phyloP scores from a whole-genome alignment of 176 grass and related monocot genomes.

The Hsuehochloa calcarea region DNA sequence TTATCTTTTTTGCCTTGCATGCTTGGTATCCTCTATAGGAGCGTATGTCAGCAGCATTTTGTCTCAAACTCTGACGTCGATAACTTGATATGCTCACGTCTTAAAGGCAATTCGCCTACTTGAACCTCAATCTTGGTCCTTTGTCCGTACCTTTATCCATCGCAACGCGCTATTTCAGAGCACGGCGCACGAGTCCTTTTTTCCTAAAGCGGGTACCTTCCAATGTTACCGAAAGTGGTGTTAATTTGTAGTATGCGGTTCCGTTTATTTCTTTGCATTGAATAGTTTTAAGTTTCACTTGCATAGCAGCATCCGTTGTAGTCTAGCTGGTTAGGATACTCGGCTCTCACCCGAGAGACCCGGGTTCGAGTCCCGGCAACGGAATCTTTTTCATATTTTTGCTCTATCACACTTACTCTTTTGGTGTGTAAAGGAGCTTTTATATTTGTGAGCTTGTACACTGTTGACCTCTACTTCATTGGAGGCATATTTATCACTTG shows the following conservation, averaged over 20 bases:
- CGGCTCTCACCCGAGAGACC: constrained; percentile 81
- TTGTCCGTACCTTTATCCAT: too few species aligned
- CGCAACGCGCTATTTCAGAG: too few species aligned
- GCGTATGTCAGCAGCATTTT: too few species aligned
- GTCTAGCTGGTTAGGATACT: constrained; percentile 94
- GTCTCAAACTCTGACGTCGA: not conserved
- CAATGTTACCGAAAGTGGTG: too few species aligned
- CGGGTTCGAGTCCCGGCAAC: constrained; percentile 67
- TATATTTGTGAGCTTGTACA: too few species aligned
- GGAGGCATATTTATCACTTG: not conserved
- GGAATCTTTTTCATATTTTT: constrained; percentile 3
- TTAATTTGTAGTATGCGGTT: too few species aligned
- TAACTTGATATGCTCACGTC: not conserved
- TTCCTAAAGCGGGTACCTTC: too few species aligned
- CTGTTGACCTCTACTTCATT: not conserved
- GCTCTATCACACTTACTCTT: not conserved
- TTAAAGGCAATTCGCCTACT: not conserved
- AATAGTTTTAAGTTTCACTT: too few species aligned
- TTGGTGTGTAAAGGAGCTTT: not conserved
- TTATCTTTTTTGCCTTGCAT: not conserved
- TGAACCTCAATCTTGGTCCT: too few species aligned
- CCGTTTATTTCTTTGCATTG: too few species aligned
- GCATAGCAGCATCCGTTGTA: constrained; percentile 25
- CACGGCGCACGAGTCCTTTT: too few species aligned
- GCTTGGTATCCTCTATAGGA: not conserved